Evolutionary conservation across 345 rosid species (phyloP).

Genomic region (Schrenkiella parvula): DNA sequence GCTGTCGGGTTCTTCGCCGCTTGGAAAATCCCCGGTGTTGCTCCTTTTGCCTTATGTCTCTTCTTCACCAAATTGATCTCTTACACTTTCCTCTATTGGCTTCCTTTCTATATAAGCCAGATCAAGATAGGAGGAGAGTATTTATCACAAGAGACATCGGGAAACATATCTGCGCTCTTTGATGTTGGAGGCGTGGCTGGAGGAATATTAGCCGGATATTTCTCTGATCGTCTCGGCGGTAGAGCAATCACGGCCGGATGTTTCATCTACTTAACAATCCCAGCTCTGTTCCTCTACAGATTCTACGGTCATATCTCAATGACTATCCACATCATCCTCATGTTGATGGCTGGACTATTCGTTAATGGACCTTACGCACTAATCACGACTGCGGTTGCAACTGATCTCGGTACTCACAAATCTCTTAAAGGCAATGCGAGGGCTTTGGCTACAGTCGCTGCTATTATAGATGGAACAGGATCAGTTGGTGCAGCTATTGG

Average conservation of each 20-base stretch:
- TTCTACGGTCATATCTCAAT: conserved; percentile 72
- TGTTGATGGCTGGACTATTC: conserved; percentile 73
- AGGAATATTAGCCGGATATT: conserved; percentile 88
- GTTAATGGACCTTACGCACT: conserved; percentile 96
- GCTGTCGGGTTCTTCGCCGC: conserved; percentile 88
- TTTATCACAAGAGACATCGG: conserved; percentile 63
- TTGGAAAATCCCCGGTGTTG: conserved; percentile 94
- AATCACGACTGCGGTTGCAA: conserved; percentile 92
- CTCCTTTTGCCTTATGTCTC: conserved; percentile 85
- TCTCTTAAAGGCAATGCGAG: conserved; percentile 76
- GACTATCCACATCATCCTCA: conserved; percentile 50
- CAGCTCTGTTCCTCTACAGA: conserved; percentile 75
- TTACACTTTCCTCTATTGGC: conserved; percentile 95
- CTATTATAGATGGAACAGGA: conserved; percentile 95
- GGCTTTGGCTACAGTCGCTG: conserved; percentile 91
- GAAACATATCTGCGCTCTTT: conserved; percentile 80
- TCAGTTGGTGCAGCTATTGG: conserved; percentile 95
- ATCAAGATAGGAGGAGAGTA: conserved; percentile 66
- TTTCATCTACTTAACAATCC: conserved; percentile 83
- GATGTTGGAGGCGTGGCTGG: conserved; percentile 93
- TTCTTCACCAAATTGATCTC: conserved; percentile 90
- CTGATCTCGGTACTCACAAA: conserved; percentile 90
- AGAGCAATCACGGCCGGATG: conserved; percentile 87
- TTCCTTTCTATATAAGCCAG: conserved; percentile 87
- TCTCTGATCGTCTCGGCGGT: conserved; percentile 71